Base-by-base conservation (phyloP, 345 rosid species). In the Brassica cretica region DNA sequence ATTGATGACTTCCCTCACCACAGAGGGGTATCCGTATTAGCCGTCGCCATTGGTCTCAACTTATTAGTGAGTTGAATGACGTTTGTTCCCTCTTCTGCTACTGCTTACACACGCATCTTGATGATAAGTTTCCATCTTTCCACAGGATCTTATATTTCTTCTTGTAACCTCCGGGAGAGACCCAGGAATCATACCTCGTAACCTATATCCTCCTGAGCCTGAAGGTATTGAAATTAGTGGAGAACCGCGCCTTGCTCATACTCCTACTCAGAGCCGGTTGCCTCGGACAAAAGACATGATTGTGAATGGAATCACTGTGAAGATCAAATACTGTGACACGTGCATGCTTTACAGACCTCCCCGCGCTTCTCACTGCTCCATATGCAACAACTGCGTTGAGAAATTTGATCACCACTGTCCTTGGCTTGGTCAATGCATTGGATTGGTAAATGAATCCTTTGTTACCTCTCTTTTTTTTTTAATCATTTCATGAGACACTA, bases 371-470 rank as follows among this genome's bases (percentile, higher is more conserved):
- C 99, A 96, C 82, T 96, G 99, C 78, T 93, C 99, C 0, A 90
- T 89, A 82, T 96, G 99, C 78, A 90, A 96, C 75, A 96, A 93
- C 84, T 96, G 99, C 58, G 95, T 96, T n/a, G 87, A 96, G 67
- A 90, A 86, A 73, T 96, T 93, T 65, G 99, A 96, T 70, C 99
- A 96, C 74, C 99, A 96, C 81, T 96, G 99, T 84, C 98, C 99
- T 84, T 96, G 99, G 99, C 96, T 96, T 86, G 98, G 99, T 70
- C 99, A 96, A 67, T 96, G 99, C 83, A 89, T 96, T 70, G 98
- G 99, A 84, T 71, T 87, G 93, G 99, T 95, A 91, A 88, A 27
- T 76, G 21, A 19, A 51, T 41, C 35, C 30, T 6, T 24, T 77
- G 14, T 11, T 8, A 7, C 11, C 72, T 51, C 72, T 32, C n/a